Base-by-base conservation (phyloP, 108 stramenopile genomes). In the Cyclotella sp. region DNA sequence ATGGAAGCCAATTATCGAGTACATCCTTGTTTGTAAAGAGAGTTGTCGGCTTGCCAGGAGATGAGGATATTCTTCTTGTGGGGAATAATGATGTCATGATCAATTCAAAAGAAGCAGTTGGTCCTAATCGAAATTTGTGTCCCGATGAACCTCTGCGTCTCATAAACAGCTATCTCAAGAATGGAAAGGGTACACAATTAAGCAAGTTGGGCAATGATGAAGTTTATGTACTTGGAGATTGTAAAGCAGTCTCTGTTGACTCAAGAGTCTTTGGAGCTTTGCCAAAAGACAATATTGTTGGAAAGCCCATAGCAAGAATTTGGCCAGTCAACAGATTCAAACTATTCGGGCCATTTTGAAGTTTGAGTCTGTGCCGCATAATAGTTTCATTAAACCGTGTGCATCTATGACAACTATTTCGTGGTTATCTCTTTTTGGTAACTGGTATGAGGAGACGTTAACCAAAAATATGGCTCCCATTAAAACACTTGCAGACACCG, bases 141-240 rank as follows among this genome's bases (percentile, higher is more conserved):
- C 44, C 63, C 11, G 82, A 83, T 69, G 77, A 83, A 43, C 82
- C 82, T 26, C 63, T 83, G 42, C 72, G 77, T 40, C 63, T 83
- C 30, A 83, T 83, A 53, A 73, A 83, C 47, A 63, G 39, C 26
- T 71, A 75, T 42, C 77, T 83, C 6, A 15, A 75, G 55, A 63
- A 74, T 41, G 77, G 82, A 10, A 83, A 75, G 21, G 82, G 82
- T 1, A 83, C 61, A 57, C 39, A 75, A 13, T 70, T 81, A 14
- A 43, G 27, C 13, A 52, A 44, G 39, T 42, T 81, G 21, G 72
- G 72, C n/a, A 55, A 67, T 30, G 66, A 63, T 63, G 82, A 83
- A 9, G 67, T 70, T 26, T 84, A 84, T 63, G 84, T 84, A 2
- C 76, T 84, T 39, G 84, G 84, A 22, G 84, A 84, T 47, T 84